Conservation (phyloP, 306 rosid genomes). For the Castanea mollissima region DNA sequence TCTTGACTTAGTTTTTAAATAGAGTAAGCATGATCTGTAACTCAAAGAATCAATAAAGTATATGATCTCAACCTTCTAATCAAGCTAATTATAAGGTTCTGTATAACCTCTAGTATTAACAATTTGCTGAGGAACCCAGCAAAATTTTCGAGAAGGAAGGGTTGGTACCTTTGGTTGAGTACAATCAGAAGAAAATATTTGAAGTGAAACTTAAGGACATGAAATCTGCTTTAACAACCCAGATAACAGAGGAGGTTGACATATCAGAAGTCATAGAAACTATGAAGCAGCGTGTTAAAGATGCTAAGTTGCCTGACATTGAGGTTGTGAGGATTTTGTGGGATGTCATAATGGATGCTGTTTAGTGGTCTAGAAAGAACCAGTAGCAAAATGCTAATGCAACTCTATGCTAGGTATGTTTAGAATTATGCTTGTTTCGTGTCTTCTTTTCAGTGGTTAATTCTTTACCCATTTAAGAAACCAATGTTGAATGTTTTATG, state of each 20-base stretch:
- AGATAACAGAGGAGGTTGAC: slow-evolving; percentile 89
- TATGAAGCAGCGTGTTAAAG: slow-evolving; percentile 85
- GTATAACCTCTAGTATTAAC: no score
- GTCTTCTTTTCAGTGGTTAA: neutral
- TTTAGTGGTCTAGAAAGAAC: slow-evolving; percentile 99
- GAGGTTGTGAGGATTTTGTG: slow-evolving; percentile 83
- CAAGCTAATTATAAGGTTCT: no score
- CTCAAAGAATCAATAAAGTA: no score
- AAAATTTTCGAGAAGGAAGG: slow-evolving; percentile 82
- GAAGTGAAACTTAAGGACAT: slow-evolving; percentile 94
- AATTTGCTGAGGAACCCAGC: no score
- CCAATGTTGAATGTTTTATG: neutral
- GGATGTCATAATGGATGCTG: slow-evolving; percentile 99
- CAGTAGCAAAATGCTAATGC: slow-evolving; percentile 99
- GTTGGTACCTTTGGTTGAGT: slow-evolving; percentile 79
- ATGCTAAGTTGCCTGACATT: slow-evolving; percentile 83
- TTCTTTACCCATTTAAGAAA: neutral
- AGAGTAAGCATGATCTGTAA: no score
- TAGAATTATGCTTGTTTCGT: slow-evolving; percentile 12
- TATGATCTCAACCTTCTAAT: no score
- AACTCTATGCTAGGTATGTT: slow-evolving; percentile 86
- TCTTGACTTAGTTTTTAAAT: no score
- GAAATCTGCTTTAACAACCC: slow-evolving; percentile 91
- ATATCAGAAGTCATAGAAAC: slow-evolving; percentile 92
- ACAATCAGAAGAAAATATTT: slow-evolving; percentile 92